Base-by-base conservation (phyloP, 495 filamentous ascomycete species). In the Cairneyella variabilis region DNA sequence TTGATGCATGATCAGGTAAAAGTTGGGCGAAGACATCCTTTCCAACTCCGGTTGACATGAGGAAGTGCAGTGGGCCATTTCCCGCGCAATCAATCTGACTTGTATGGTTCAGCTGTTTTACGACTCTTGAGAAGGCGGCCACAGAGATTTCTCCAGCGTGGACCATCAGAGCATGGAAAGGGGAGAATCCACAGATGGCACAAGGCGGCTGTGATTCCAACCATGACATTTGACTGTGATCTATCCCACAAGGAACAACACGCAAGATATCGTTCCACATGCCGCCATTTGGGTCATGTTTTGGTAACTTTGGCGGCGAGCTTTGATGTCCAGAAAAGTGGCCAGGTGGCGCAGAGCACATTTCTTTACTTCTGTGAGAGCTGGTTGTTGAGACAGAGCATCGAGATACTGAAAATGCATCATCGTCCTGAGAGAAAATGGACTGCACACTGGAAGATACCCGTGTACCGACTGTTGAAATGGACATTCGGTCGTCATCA, bases 141-240 rank as follows among this genome's bases (percentile, higher is more conserved):
- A 54, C 26, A 14, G 43, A 48, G 10, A 61, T 54, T n/a, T 21
- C 36, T 20, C 43, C 18, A 16, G 53, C 58, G 21, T 54, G 25
- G 18, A 61, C 38, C 58, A 61, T 61, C n/a, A 61, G 38, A 14
- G 48, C 44, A 42, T 57, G 54, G 42, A 47, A 54, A 11, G 30
- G 48, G 3, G 48, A 49, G 38, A 61, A 61, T 5, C 58, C 58
- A 36, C 58, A 61, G 11, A 53, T 22, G 3, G 28, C 9, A 30
- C 58, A 61, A 44, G 27, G 18, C 6, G 34, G n/a, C 32, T 57
- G 57, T 12, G 36, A 14, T 4, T 39, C 40, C 27, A 56, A 25
- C 53, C 54, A 61, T n/a, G n/a, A 17, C 14, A 43, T 14, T 12
- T 32, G 10, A 28, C 58, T 57, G 21, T 61, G 58, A 20, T 61